Evolutionary conservation across 2,329 filamentous ascomycete species (phyloP).

Genomic region (Colletotrichum scovillei): DNA sequence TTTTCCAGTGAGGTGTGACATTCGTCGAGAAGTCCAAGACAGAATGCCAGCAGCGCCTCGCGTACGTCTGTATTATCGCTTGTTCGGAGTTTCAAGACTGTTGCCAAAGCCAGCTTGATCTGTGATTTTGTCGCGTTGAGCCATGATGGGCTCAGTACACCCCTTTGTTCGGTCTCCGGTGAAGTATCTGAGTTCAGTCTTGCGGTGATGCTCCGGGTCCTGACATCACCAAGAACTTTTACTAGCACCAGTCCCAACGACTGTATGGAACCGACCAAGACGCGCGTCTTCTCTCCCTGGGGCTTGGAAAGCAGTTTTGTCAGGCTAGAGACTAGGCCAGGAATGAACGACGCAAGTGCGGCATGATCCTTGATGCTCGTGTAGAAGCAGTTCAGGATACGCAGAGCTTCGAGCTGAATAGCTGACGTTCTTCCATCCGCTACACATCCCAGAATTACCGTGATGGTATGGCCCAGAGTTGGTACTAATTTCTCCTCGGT

Average conservation of each 20-base stretch:
- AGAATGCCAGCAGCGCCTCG: constrained; percentile 75
- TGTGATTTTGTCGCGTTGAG: constrained; percentile 82
- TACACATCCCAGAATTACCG: constrained; percentile 81
- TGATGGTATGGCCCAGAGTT: constrained; percentile 83
- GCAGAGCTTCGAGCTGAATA: constrained; percentile 78
- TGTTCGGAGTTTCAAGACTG: constrained; percentile 78
- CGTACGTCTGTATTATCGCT: constrained; percentile 78
- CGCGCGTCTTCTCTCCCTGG: constrained; percentile 63
- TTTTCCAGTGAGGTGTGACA: constrained; percentile 80
- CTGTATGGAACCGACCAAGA: constrained; percentile 72
- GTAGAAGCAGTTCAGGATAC: constrained; percentile 72
- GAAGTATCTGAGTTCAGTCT: constrained; percentile 37
- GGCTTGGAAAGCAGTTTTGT: constrained; percentile 80
- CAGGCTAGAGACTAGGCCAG: constrained; percentile 86
- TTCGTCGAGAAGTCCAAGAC: constrained; percentile 79
- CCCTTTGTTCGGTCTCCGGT: constrained; percentile 44
- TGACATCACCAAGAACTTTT: constrained; percentile 68
- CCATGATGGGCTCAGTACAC: constrained; percentile 70
- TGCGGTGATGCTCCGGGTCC: constrained; percentile 58
- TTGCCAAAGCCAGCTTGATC: constrained; percentile 84
- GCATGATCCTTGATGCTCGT: constrained; percentile 75
- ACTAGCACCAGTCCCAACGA: constrained; percentile 66
- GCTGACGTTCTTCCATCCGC: constrained; percentile 70
- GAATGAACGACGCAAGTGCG: constrained; percentile 87
- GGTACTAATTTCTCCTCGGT: constrained; percentile 74